A percentile compares a stretch with the other conserved stretches of the same genome.
phyloP scores from a whole-genome alignment of 495 filamentous ascomycete species.

The Hamigera avellanea region DNA sequence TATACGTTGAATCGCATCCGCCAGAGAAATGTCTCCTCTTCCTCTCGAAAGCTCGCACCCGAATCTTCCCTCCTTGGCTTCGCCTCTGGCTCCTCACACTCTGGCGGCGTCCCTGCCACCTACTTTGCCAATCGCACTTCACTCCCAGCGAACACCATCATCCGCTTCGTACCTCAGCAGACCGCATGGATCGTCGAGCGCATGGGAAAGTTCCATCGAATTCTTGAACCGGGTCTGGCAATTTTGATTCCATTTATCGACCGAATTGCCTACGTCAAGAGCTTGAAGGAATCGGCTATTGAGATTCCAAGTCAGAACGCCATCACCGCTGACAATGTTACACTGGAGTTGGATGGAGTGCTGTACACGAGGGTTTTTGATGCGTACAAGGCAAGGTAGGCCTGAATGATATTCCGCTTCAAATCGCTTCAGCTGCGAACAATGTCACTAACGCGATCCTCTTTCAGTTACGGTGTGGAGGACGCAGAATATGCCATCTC shows the following conservation, averaged over 20 bases:
- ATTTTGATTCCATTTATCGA: slow-evolving; percentile 86
- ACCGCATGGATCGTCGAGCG: slow-evolving; percentile 99
- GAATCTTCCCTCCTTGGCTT: slow-evolving; percentile 19
- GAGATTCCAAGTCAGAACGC: slow-evolving; percentile 95
- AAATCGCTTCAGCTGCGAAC: too few relatives aligned
- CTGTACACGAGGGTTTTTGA: slow-evolving; percentile 93
- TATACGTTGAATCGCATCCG: slow-evolving; percentile 16
- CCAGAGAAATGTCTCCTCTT: slow-evolving; percentile 22
- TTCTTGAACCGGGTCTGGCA: slow-evolving; percentile 82
- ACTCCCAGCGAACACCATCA: slow-evolving; percentile 83
- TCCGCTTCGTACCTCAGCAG: slow-evolving; percentile 97
- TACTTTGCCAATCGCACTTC: slow-evolving; percentile 50
- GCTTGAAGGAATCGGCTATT: slow-evolving; percentile 86
- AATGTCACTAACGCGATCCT: not conserved
- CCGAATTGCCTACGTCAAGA: slow-evolving; percentile 95
- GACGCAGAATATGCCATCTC: slow-evolving; percentile 98
- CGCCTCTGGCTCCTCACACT: slow-evolving; percentile 10
- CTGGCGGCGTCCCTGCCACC: slow-evolving; percentile 17
- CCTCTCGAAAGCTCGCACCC: slow-evolving; percentile 19
- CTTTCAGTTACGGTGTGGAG: slow-evolving; percentile 81
- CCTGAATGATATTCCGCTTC: too few relatives aligned
- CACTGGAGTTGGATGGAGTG: slow-evolving; percentile 88
- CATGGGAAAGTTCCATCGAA: slow-evolving; percentile 93
- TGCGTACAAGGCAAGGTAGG: slow-evolving; percentile 88
- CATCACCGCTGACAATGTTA: slow-evolving; percentile 98